phyloP scores from a whole-genome alignment of 345 rosid species.

The Viola odorata region DNA sequence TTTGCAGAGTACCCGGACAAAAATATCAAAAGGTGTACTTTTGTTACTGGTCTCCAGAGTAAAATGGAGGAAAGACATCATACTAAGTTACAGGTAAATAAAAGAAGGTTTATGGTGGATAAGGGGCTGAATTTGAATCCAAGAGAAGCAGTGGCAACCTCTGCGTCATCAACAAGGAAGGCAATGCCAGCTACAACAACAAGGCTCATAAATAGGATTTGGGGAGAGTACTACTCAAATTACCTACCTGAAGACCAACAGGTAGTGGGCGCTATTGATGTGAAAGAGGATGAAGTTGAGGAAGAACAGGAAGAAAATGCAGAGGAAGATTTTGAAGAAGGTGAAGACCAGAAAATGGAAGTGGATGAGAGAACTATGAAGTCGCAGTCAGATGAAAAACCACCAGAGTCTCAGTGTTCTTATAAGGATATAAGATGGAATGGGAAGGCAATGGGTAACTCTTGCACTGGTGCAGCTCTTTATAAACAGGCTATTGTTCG shows the following conservation, averaged over 20 bases:
- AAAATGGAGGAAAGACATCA: constrained; percentile 76
- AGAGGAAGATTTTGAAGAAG: constrained; percentile 22
- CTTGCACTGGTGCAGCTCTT: constrained; percentile 16
- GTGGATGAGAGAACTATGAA: constrained; percentile 13
- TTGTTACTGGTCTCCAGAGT: constrained; percentile 42
- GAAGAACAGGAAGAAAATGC: constrained; percentile 26
- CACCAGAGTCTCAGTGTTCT: constrained; percentile 4
- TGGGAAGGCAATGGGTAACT: constrained; percentile 17
- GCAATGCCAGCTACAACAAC: constrained; percentile 91
- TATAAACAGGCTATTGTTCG: constrained; percentile 19
- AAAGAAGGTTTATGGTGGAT: constrained; percentile 43
- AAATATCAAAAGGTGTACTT: constrained; percentile 48
- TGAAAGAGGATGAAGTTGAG: constrained; percentile 20
- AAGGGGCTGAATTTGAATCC: constrained; percentile 53
- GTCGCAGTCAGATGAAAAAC: constrained; percentile 5
- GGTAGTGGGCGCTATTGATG: constrained; percentile 12
- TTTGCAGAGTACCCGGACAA: constrained; percentile 58
- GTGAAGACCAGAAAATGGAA: constrained; percentile 16
- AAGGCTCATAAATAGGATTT: constrained; percentile 62
- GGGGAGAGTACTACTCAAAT: constrained; percentile 77
- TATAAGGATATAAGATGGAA: constrained; percentile 21
- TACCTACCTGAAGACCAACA: constrained; percentile 16
- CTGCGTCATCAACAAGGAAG: constrained; percentile 44
- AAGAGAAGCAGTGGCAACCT: constrained; percentile 43
- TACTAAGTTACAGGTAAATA: constrained; percentile 73